phyloP scores from a whole-genome alignment of 2,329 filamentous ascomycete species.

The Alternaria metachromatica region DNA sequence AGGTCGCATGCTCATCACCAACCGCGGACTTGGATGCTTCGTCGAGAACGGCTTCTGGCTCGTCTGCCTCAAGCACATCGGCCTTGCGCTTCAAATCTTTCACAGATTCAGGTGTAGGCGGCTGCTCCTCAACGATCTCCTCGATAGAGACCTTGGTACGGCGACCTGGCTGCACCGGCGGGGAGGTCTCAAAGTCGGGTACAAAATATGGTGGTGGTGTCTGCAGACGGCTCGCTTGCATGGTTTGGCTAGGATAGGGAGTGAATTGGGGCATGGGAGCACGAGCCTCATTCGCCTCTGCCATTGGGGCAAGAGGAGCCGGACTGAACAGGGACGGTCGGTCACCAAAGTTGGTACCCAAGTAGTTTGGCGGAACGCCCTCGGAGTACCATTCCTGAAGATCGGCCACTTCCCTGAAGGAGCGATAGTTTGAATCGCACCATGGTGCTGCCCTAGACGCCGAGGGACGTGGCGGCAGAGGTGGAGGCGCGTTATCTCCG shows the following conservation, averaged over 20 bases:
- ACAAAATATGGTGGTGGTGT: constrained; percentile 25
- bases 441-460: constrained; percentile 17
- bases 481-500: constrained; percentile 10
- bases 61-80: constrained; percentile 29
- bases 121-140: constrained; percentile 43
- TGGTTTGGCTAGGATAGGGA: background rate
- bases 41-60: background rate
- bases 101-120: constrained; percentile 38
- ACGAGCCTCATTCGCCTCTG: constrained; percentile 4
- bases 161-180: constrained; percentile 23
- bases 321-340: constrained; percentile 13
- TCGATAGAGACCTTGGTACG: constrained; percentile 41
- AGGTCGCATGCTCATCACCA: background rate
- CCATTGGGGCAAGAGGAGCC: constrained; percentile 11
- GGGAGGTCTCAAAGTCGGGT: constrained; percentile 9
- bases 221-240: constrained; percentile 20
- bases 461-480: constrained; percentile 27
- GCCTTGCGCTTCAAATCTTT: constrained; percentile 43
- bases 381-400: constrained; percentile 8
- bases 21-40: background rate
- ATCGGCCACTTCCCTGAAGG: constrained; percentile 13
- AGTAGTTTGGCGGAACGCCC: constrained; percentile 3
- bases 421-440: constrained; percentile 7
- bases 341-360: constrained; percentile 17
- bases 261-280: background rate